These are phyloP conservation scores for Juncus inflexus DNA, from an alignment of 176 grass and related monocot genomes.

Conservation along the genomic window DNA sequence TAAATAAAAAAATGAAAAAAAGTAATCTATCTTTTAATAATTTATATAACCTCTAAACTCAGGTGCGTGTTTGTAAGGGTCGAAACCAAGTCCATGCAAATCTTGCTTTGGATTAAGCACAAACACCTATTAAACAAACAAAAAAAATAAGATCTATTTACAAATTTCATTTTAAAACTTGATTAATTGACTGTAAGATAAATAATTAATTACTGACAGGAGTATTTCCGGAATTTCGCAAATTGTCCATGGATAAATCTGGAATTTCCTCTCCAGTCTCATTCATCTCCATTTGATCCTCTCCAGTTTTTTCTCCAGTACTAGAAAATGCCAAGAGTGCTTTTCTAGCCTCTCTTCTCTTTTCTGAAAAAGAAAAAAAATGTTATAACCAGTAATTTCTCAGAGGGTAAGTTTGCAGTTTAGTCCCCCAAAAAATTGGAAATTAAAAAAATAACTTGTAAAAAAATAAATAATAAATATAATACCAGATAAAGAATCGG, in stretches of 20 bases:
- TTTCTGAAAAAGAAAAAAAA: constrained; percentile 48
- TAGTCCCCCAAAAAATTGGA: constrained; percentile 20
- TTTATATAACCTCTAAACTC: constrained; percentile 73
- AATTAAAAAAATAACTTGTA: not conserved
- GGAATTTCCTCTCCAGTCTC: constrained; percentile 38
- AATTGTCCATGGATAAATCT: constrained; percentile 27
- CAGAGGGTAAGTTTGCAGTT: not conserved
- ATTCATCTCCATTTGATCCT: constrained; percentile 14
- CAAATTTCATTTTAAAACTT: constrained; percentile 16
- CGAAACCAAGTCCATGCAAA: constrained; percentile 90
- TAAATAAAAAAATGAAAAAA: too few species aligned
- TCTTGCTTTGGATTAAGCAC: constrained; percentile 90
- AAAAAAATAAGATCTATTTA: constrained; percentile 28
- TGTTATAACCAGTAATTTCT: constrained; percentile 12
- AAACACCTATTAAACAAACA: constrained; percentile 50
- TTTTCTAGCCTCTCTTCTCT: constrained; percentile 83
- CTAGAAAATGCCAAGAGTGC: constrained; percentile 79
- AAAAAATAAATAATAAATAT: constrained; percentile 13
- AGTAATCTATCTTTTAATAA: not conserved
- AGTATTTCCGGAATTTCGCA: constrained; percentile 46
- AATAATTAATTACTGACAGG: constrained; percentile 52
- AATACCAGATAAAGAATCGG: constrained; percentile 82
- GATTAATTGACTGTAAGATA: constrained; percentile 14
- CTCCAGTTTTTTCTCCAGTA: constrained; percentile 32
- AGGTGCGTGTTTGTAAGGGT: constrained; percentile 91